Conservation (phyloP, 2,329 filamentous ascomycete species). For the Colletotrichum endophyticum region DNA sequence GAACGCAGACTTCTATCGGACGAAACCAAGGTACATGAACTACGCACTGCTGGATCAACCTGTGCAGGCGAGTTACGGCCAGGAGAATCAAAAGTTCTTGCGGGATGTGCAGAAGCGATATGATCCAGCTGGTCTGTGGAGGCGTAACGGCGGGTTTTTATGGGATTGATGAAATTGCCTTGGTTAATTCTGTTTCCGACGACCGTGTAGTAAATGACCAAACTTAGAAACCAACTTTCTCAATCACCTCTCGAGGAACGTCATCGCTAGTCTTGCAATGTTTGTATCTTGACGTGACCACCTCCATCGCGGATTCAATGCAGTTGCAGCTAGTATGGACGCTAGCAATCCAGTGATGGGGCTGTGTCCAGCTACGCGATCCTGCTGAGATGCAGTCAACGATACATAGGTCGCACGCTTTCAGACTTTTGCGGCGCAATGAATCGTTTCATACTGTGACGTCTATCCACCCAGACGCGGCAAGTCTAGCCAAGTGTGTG, state of each 20-base stretch:
- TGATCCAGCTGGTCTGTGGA: not conserved
- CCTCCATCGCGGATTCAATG: no score
- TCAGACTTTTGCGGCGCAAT: no score
- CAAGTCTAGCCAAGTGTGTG: no score
- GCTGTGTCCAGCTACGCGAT: no score
- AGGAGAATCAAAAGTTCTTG: not conserved
- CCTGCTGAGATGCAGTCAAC: no score
- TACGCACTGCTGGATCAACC: not conserved
- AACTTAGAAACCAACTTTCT: not conserved
- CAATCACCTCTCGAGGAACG: not conserved
- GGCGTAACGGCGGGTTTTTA: not conserved
- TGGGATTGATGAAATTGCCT: not conserved
- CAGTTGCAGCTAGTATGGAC: no score
- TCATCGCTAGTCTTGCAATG: no score
- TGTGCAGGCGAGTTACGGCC: not conserved
- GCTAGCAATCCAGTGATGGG: no score
- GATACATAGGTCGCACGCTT: no score
- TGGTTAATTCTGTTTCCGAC: not conserved
- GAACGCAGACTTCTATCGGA: not conserved
- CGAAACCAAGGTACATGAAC: not conserved
- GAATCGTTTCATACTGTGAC: no score
- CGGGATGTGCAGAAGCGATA: not conserved
- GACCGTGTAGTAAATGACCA: not conserved
- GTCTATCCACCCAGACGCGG: no score
- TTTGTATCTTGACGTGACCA: no score